Evolutionary conservation across 192 early-diverging fungal genomes (phyloP).

Genomic region (Coemansia sp.): DNA sequence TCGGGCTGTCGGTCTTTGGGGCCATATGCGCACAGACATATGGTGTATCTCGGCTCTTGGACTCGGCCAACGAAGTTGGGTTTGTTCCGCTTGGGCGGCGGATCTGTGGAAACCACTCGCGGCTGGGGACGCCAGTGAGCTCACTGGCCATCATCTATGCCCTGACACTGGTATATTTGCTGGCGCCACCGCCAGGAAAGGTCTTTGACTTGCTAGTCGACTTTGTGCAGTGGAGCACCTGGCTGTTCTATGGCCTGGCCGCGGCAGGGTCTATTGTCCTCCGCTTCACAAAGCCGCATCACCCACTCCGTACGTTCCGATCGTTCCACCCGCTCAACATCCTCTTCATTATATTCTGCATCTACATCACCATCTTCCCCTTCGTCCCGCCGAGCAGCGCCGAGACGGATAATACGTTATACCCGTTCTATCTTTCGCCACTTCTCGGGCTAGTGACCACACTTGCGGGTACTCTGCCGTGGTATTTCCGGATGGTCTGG

Average conservation of each 20-base stretch:
- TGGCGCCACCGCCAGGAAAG: conserved; percentile 54
- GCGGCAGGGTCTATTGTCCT: conserved; percentile 52
- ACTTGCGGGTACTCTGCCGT: conserved; percentile 27
- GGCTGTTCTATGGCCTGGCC: conserved; percentile 56
- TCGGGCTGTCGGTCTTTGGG: conserved; percentile 52
- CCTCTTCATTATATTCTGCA: conserved; percentile 50
- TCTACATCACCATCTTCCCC: conserved; percentile 52
- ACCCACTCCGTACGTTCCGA: conserved; percentile 48
- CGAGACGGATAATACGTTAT: conserved; percentile 6
- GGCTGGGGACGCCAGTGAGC: conserved; percentile 42
- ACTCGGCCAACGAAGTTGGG: conserved; percentile 50
- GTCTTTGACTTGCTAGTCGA: conserved; percentile 61
- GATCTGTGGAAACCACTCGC: conserved; percentile 41
- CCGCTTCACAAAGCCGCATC: conserved; percentile 32
- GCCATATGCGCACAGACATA: conserved; percentile 51
- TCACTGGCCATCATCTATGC: conserved; percentile 42
- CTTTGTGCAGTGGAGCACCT: conserved; percentile 56
- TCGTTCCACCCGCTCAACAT: conserved; percentile 44
- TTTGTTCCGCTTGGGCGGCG: conserved; percentile 48
- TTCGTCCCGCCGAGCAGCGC: conserved; percentile 49
- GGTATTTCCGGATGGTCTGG: conserved; percentile 49
- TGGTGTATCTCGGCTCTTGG: conserved; percentile 49
- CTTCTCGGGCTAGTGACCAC: conserved; percentile 46
- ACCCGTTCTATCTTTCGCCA: conserved; percentile 51
- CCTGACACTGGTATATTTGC: conserved; percentile 47